phyloP scores from a whole-genome alignment of 305 asterid genomes.

The Fraxinus dipetala region DNA sequence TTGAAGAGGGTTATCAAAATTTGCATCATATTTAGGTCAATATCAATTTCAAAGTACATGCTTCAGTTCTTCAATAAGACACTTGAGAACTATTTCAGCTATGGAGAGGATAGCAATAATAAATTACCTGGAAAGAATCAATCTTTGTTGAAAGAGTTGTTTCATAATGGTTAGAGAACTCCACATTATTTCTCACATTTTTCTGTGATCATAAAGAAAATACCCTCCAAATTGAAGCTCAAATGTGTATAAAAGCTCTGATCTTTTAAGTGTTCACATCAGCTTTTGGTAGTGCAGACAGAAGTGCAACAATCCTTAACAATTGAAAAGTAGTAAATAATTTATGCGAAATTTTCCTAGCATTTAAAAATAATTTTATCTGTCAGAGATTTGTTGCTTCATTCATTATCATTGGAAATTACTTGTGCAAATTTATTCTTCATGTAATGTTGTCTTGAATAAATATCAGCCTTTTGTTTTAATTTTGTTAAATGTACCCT shows the following conservation, averaged over 20 bases:
- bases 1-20: neutral
- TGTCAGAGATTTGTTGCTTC: neutral
- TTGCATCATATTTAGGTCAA: neutral
- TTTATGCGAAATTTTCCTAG: neutral
- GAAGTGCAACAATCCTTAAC: neutral
- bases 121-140: neutral
- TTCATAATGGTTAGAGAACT: neutral
- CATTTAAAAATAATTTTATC: neutral
- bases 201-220: neutral
- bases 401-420: neutral
- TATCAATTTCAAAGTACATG: neutral
- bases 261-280: neutral
- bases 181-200: neutral
- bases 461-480: neutral
- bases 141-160: neutral
- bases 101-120: neutral
- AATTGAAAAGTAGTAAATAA: neutral
- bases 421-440: neutral
- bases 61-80: neutral
- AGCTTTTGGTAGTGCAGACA: neutral
- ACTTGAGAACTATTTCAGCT: neutral
- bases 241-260: neutral
- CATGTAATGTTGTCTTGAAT: neutral
- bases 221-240: neutral
- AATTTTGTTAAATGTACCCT: neutral